Conservation (phyloP, 1,284 basidiomycete species). For the Puccinia brachypodii region DNA sequence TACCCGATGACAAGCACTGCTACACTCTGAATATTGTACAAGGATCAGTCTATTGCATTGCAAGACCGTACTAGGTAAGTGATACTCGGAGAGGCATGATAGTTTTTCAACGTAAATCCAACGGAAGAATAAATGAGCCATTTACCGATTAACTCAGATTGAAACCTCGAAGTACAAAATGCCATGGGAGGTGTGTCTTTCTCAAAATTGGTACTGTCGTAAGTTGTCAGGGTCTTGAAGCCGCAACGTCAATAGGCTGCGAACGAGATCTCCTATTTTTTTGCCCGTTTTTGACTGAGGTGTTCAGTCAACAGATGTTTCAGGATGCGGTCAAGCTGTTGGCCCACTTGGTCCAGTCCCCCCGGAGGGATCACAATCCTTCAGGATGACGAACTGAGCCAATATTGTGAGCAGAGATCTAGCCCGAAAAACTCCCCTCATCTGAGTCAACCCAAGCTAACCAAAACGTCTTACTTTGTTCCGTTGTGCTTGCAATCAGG, state of each 20-base stretch:
- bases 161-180: conserved; percentile 32
- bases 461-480: not conserved
- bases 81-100: not conserved
- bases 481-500: not conserved
- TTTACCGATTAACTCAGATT: not conserved
- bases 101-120: not conserved
- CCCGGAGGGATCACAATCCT: conserved; percentile 15
- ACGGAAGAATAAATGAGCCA: not conserved
- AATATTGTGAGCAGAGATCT: conserved; percentile 32
- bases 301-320: conserved; percentile 21
- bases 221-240: conserved; percentile 19
- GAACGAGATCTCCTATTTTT: not conserved
- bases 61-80: conserved; percentile 21
- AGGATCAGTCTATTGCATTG: no score
- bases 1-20: no score
- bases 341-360: conserved; percentile 3
- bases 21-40: no score
- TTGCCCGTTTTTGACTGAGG: not conserved
- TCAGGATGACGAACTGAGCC: conserved; percentile 15
- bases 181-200: conserved; percentile 29
- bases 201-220: conserved; percentile 11
- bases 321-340: conserved; percentile 20
- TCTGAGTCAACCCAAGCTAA: not conserved
- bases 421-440: not conserved
- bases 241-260: conserved; percentile 21